Base-by-base conservation (phyloP, 2,329 filamentous ascomycete genomes). In the Cytospora piceae region DNA sequence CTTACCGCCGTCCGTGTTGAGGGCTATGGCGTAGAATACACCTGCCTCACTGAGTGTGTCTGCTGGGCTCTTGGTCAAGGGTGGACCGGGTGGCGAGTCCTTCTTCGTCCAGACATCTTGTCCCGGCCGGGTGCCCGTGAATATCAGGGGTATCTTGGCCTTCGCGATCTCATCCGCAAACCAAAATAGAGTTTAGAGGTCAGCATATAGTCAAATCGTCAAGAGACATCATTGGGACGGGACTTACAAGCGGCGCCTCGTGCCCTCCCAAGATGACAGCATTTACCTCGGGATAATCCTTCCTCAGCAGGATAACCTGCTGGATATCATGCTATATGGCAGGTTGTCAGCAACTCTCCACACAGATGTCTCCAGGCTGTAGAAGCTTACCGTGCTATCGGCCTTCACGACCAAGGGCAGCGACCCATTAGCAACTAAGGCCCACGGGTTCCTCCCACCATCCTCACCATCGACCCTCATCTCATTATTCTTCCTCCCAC, bases 91-190 rank as follows among this genome's bases (percentile, higher is more conserved):
- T 0, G 82, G 72, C 3, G 74, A 72, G 53, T 78, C 74, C 14
- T 73, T 74, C 51, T 74, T 77, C 8, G 79, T 75, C 71, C 77
- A 82, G 17, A 51, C 64, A 49, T 74, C 72, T 0, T 74, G 74
- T 6, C 71, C 77, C 1, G 74, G 72, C 3, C 77, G 76, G 51
- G 74, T 75, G 17, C 72, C 74, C n/a, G 77, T 77, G 3, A 82
- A 72, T 29, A 83, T 80, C n/a, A 81, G 71, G 3, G 80, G 76
- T 31, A 82, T 77, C 20, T 72, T 70, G n/a, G 77, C 74, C 29
- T 71, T 70, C 5, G 79, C 78, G 4, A 81, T 73, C 31, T 79
- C 76, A 27, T 74, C 68, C 17, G 77, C 79, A 5, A 79, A 73
- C 76, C 78, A 27, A 6, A 14, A 6, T 17, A n/a, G 12, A n/a